Evolutionary conservation across 176 grass and related monocot genomes (phyloP).

Genomic region (Themeda triandra): DNA sequence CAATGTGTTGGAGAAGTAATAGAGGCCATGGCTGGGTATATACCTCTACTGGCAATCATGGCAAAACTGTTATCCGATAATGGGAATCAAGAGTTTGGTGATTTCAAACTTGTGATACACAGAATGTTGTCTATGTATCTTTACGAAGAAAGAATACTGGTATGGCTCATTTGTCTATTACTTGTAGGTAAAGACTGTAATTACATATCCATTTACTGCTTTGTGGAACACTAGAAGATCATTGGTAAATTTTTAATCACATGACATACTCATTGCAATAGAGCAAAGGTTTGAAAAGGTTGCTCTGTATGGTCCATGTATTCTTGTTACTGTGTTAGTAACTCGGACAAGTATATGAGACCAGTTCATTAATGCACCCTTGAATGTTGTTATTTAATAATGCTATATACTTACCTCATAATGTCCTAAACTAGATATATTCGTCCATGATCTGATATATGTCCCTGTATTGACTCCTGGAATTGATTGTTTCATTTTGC

Average conservation of each 20-base stretch:
- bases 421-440: neutral
- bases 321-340: slow-evolving; percentile 17
- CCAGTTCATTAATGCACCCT: neutral
- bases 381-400: neutral
- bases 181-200: neutral
- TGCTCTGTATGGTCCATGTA: neutral
- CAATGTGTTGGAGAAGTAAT: slow-evolving; percentile 96
- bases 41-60: slow-evolving; percentile 89
- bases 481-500: neutral
- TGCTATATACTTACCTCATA: too few relatives aligned
- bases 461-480: neutral
- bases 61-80: slow-evolving; percentile 90
- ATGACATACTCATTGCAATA: neutral
- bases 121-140: slow-evolving; percentile 95
- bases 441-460: slow-evolving; percentile 7
- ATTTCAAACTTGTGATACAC: slow-evolving; percentile 96
- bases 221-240: slow-evolving; percentile 1
- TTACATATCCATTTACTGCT: slow-evolving; percentile 9
- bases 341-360: neutral
- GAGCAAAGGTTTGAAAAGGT: slow-evolving; percentile 3
- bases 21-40: slow-evolving; percentile 88
- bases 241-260: neutral
- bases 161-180: slow-evolving; percentile 27
- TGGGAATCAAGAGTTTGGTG: slow-evolving; percentile 89
- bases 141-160: slow-evolving; percentile 96